Percentiles rank a stretch among this genome's conserved stretches.
Conservation (phyloP, 257 asterid genomes). For the Haberlea rhodopensis region DNA sequence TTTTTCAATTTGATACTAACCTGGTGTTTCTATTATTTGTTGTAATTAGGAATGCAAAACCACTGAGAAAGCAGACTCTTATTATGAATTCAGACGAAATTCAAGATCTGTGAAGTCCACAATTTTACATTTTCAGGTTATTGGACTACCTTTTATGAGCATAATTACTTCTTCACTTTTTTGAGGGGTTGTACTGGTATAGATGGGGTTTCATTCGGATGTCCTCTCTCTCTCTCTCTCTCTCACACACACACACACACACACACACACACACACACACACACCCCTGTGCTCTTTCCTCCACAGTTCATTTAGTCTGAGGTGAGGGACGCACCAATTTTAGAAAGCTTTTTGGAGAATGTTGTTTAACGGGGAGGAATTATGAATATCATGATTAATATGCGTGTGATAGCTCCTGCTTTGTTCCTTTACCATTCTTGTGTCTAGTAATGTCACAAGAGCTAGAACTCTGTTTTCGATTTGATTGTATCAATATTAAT, state of each 20-base stretch:
- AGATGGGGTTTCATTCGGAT: slow-evolving; percentile 10
- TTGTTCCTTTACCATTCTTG: slow-evolving; percentile 1
- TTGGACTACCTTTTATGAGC: slow-evolving; percentile 16
- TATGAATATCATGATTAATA: neutral
- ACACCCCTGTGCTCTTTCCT: no score
- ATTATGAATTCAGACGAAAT: slow-evolving; percentile 71
- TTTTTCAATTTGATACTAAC: neutral
- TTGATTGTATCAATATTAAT: no score
- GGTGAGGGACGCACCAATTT: no score
- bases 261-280: no score
- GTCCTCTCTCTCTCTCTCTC: neutral
- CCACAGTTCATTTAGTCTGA: no score
- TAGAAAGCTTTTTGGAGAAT: neutral
- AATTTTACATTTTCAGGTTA: slow-evolving; percentile 89
- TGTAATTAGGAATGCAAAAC: slow-evolving; percentile 60
- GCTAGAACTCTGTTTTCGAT: neutral
- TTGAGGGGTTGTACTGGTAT: neutral
- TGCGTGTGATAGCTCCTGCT: slow-evolving; percentile 7
- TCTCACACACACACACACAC: neutral
- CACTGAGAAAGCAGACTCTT: slow-evolving; percentile 55
- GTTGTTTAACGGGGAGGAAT: neutral
- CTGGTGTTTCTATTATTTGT: neutral
- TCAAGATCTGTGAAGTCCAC: slow-evolving; percentile 90
- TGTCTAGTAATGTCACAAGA: neutral
- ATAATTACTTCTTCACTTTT: slow-evolving; percentile 12